Conservation (phyloP, 768 basidiomycete genomes). For the Mycena polygramma region DNA sequence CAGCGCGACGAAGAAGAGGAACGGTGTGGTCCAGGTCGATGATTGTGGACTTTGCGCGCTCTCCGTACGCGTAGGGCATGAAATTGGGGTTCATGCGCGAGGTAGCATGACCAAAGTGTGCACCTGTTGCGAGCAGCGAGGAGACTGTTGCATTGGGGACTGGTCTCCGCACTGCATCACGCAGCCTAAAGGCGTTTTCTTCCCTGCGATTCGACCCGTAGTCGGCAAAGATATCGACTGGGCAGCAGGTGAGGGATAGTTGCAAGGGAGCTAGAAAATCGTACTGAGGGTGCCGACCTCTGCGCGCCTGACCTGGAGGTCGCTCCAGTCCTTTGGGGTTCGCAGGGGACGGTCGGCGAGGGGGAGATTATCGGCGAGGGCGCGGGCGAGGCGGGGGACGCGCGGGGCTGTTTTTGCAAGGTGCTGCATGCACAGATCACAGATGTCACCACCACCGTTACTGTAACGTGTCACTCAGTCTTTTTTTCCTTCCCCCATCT, state of each 20-base stretch:
- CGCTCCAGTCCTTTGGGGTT: slow-evolving; percentile 69
- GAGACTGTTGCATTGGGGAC: slow-evolving; percentile 83
- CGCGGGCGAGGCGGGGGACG: slow-evolving; percentile 24
- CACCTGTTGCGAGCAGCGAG: slow-evolving; percentile 91
- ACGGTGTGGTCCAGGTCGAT: slow-evolving; percentile 97
- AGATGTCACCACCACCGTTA: slow-evolving; percentile 40
- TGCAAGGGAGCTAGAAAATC: slow-evolving; percentile 21
- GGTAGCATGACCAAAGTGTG: slow-evolving; percentile 92
- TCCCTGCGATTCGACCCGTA: slow-evolving; percentile 85
- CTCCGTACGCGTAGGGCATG: slow-evolving; percentile 92
- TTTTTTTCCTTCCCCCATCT: slow-evolving; percentile 59
- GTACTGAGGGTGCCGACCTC: slow-evolving; percentile 69
- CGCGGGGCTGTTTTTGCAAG: slow-evolving; percentile 13
- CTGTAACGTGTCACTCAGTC: slow-evolving; percentile 36
- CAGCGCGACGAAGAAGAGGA: slow-evolving; percentile 91
- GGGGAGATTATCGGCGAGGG: slow-evolving; percentile 28
- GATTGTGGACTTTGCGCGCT: slow-evolving; percentile 88
- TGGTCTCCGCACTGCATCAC: slow-evolving; percentile 77
- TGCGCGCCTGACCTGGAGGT: slow-evolving; percentile 71
- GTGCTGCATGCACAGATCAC: slow-evolving; percentile 3
- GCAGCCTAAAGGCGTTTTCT: slow-evolving; percentile 78
- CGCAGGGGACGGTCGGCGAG: slow-evolving; percentile 54
- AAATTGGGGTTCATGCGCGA: slow-evolving; percentile 91
- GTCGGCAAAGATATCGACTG: slow-evolving; percentile 73
- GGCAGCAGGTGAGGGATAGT: slow-evolving; percentile 29